Conservation (phyloP, 176 grass and related monocot genomes). For the Carex pumila region DNA sequence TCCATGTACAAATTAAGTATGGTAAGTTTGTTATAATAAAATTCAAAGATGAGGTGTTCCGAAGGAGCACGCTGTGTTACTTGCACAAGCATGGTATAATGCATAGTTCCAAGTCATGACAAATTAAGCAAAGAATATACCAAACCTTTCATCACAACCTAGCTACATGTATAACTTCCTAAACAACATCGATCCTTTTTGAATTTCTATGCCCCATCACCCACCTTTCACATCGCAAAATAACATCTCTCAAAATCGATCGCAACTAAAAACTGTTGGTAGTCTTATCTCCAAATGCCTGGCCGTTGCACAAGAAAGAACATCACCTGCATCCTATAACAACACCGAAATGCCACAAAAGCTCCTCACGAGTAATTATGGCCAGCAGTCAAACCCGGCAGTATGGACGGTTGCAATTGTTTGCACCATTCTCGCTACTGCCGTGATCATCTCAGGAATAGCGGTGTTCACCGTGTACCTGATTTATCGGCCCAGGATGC, state of each 20-base stretch:
- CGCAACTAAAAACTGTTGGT: background rate
- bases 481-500: slow-evolving; percentile 65
- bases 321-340: background rate
- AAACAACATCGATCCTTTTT: background rate
- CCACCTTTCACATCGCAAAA: background rate
- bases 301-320: background rate
- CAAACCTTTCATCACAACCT: slow-evolving; percentile 36
- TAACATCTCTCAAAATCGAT: slow-evolving; percentile 5
- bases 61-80: background rate
- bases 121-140: slow-evolving; percentile 74
- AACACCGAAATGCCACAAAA: background rate
- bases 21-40: too few species aligned
- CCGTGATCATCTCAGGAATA: slow-evolving; percentile 48
- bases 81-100: slow-evolving; percentile 17
- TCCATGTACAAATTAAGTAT: too few species aligned
- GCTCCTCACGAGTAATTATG: background rate
- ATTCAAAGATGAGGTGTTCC: too few species aligned
- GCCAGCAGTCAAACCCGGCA: background rate
- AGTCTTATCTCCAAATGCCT: background rate
- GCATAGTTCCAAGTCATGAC: background rate
- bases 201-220: background rate
- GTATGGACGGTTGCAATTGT: slow-evolving; percentile 41
- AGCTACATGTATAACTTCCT: background rate
- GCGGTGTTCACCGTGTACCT: slow-evolving; percentile 69
- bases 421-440: slow-evolving; percentile 38